Conservation (phyloP, 2,329 filamentous ascomycete species). For the Colletotrichum truncatum region DNA sequence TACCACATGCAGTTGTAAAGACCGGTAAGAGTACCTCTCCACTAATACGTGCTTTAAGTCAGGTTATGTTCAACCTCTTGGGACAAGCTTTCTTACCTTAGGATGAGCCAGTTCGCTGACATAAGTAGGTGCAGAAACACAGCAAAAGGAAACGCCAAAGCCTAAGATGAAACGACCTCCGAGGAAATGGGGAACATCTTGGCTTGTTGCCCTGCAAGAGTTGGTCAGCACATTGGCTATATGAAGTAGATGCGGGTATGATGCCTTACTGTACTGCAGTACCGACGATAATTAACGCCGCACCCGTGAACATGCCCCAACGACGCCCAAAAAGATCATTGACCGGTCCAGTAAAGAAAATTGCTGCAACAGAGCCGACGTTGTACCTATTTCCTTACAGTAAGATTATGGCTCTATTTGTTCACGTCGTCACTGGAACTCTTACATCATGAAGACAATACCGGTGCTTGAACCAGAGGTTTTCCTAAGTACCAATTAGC, state of each 20-base stretch:
- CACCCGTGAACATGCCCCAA: constrained; percentile 50
- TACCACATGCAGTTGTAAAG: constrained; percentile 63
- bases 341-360: constrained; percentile 38
- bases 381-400: constrained; percentile 42
- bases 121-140: constrained; percentile 57
- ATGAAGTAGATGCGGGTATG: no score
- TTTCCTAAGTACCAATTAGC: constrained; percentile 23
- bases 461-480: constrained; percentile 25
- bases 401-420: background rate
- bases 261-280: constrained; percentile 43
- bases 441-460: constrained; percentile 49
- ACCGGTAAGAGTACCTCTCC: constrained; percentile 60
- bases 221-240: background rate
- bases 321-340: constrained; percentile 52
- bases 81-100: constrained; percentile 26
- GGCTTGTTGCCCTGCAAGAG: constrained; percentile 46
- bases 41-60: constrained; percentile 34
- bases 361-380: constrained; percentile 51
- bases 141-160: constrained; percentile 60
- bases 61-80: fast-evolving
- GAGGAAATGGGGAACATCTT: constrained; percentile 54
- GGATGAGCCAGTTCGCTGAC: constrained; percentile 65
- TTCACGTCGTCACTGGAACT: background rate
- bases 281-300: constrained; percentile 50
- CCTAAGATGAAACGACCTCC: constrained; percentile 61